Conservation (phyloP, 2,329 filamentous ascomycete species). For the Volutella citrinella region DNA sequence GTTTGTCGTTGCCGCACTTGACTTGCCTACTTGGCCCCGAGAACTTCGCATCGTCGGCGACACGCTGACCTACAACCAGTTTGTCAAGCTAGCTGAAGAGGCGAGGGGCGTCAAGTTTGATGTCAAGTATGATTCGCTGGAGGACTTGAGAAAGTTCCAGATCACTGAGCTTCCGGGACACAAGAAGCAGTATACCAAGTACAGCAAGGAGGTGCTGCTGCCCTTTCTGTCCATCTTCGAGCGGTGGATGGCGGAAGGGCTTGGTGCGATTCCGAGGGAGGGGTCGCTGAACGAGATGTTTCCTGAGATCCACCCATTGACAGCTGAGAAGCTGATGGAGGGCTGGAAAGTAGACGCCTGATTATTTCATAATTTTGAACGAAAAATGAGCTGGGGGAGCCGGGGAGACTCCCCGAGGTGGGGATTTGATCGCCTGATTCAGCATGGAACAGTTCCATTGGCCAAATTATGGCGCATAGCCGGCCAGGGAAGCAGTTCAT, state of each 20-base stretch:
- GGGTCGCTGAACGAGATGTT: conserved; percentile 4
- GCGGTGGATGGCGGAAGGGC: conserved; percentile 1
- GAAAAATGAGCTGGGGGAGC: too few species aligned
- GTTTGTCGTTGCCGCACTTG: conserved; percentile 1
- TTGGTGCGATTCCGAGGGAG: not conserved
- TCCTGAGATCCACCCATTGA: conserved; percentile 1
- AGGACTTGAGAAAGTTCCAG: not conserved
- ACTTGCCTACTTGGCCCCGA: conserved; percentile 1
- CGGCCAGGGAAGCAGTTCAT: too few species aligned
- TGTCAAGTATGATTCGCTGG: not conserved
- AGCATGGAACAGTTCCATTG: too few species aligned
- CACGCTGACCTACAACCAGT: conserved; percentile 1
- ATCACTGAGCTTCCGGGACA: conserved; percentile 3
- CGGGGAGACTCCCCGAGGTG: too few species aligned
- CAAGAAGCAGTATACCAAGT: not conserved
- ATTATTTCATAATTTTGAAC: too few species aligned
- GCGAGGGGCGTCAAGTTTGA: conserved; percentile 2
- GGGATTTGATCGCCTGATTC: too few species aligned
- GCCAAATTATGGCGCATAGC: too few species aligned
- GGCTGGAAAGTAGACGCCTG: too few species aligned
- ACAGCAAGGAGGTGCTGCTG: not conserved
- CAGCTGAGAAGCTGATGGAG: not conserved
- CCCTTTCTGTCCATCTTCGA: conserved; percentile 3
- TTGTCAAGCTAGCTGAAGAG: not conserved
- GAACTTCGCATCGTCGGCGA: not conserved